phyloP scores from a whole-genome alignment of 1,139 yeast species.

The Saccharomyces hybrid region DNA sequence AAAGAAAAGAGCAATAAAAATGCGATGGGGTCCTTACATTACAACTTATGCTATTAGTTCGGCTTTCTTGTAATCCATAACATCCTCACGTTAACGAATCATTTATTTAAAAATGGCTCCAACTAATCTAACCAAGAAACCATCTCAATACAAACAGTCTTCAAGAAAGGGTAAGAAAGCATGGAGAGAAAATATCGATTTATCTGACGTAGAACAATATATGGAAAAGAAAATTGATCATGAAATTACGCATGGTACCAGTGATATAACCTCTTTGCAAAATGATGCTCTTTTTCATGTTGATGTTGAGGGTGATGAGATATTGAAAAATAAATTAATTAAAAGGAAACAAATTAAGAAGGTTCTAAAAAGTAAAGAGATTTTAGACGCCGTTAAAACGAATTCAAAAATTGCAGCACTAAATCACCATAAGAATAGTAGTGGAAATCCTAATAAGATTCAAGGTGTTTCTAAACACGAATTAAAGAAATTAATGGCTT shows the following conservation, averaged over 20 bases:
- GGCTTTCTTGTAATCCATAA: not conserved
- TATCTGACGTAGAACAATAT: conserved; percentile 66
- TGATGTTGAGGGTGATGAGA: conserved; percentile 60
- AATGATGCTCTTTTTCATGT: conserved; percentile 55
- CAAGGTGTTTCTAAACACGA: conserved; percentile 67
- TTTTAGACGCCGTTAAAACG: conserved; percentile 45
- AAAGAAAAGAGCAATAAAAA: not conserved
- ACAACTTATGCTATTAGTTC: not conserved
- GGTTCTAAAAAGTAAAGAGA: conserved; percentile 63
- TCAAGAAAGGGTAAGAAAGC: conserved; percentile 91
- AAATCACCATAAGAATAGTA: conserved; percentile 34
- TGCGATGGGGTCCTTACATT: not conserved
- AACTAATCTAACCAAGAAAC: conserved; percentile 26
- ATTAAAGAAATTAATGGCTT: conserved; percentile 58
- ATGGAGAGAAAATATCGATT: conserved; percentile 92
- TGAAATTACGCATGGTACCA: conserved; percentile 57
- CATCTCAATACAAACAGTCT: conserved; percentile 48
- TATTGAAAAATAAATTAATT: conserved; percentile 35
- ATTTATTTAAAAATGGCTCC: conserved; percentile 17
- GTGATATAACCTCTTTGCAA: conserved; percentile 34
- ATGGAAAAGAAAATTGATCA: conserved; percentile 64
- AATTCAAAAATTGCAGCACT: conserved; percentile 77
- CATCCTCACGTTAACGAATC: not conserved
- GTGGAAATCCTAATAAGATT: conserved; percentile 38
- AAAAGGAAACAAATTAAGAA: conserved; percentile 40